Conservation (phyloP, 148 eudicot species). For the Fallopia convolvulus region DNA sequence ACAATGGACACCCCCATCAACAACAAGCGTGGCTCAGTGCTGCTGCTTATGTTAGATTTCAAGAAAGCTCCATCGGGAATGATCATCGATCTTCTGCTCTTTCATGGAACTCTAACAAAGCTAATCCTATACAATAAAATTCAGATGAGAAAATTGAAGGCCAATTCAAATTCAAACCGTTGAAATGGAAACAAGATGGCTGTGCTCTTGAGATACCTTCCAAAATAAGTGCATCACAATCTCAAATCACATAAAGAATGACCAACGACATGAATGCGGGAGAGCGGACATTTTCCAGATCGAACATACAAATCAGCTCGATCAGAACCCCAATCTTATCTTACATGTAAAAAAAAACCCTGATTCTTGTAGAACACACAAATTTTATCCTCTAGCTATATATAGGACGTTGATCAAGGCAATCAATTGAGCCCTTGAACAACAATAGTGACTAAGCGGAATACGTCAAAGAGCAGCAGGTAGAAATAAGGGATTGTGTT, state of each 20-base stretch:
- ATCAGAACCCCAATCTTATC: neutral
- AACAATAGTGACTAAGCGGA: conserved; percentile 19
- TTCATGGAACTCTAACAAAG: neutral
- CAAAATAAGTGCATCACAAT: neutral
- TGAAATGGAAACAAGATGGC: neutral
- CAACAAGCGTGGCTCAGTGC: neutral
- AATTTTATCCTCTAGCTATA: neutral
- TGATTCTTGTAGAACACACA: neutral
- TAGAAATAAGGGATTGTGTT: conserved; percentile 21
- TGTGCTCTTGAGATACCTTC: neutral
- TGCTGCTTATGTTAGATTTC: neutral
- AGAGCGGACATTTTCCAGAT: no score
- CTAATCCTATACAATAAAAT: neutral
- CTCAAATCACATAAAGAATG: no score
- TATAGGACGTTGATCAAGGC: neutral
- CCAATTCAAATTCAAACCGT: neutral
- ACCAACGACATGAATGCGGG: no score
- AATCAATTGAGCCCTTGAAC: conserved; percentile 18
- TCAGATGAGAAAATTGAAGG: neutral
- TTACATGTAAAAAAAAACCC: no score
- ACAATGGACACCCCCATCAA: no score
- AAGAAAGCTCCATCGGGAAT: neutral
- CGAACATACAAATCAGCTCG: neutral
- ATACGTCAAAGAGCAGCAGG: conserved; percentile 15
- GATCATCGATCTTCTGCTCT: neutral